Percentiles rank a stretch among this genome's conserved stretches.
These are phyloP conservation scores for Porcisia hertigi DNA, from an alignment of 208 protist species.

Conservation along the genomic window DNA sequence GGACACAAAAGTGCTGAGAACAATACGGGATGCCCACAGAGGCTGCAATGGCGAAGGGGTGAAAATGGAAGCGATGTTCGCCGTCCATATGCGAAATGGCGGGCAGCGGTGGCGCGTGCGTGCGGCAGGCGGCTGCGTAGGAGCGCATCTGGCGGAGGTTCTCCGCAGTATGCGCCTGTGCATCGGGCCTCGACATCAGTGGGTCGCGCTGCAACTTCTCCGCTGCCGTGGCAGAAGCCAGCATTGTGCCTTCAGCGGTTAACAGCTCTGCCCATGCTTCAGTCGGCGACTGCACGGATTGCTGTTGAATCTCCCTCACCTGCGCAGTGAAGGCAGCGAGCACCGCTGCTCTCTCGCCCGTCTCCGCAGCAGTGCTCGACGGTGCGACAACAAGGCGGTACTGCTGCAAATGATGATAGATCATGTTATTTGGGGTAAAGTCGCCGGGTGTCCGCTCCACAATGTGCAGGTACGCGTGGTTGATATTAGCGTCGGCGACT, in stretches of 20 bases:
- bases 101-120: neutral
- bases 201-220: slow-evolving; percentile 41
- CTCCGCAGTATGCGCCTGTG: slow-evolving; percentile 24
- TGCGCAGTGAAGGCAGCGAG: slow-evolving; percentile 35
- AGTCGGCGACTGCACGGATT: slow-evolving; percentile 14
- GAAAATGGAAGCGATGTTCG: slow-evolving; percentile 46
- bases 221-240: slow-evolving; percentile 15
- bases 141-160: slow-evolving; percentile 31
- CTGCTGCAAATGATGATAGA: slow-evolving; percentile 73
- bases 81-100: neutral
- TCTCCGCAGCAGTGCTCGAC: neutral
- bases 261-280: slow-evolving; percentile 19
- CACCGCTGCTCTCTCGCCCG: neutral
- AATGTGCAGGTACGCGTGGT: slow-evolving; percentile 71
- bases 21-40: slow-evolving; percentile 56
- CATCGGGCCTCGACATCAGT: slow-evolving; percentile 26
- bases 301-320: slow-evolving; percentile 32
- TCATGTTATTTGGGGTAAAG: slow-evolving; percentile 85
- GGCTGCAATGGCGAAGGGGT: slow-evolving; percentile 48
- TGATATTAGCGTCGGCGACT: slow-evolving; percentile 10
- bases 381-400: slow-evolving; percentile 17
- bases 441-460: slow-evolving; percentile 62
- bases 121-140: neutral
- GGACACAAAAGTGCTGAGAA: slow-evolving; percentile 64
- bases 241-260: slow-evolving; percentile 5